Percentiles rank a stretch among this genome's conserved stretches.
phyloP scores from a whole-genome alignment of 441 rosid species.

The Metrosideros polymorpha region DNA sequence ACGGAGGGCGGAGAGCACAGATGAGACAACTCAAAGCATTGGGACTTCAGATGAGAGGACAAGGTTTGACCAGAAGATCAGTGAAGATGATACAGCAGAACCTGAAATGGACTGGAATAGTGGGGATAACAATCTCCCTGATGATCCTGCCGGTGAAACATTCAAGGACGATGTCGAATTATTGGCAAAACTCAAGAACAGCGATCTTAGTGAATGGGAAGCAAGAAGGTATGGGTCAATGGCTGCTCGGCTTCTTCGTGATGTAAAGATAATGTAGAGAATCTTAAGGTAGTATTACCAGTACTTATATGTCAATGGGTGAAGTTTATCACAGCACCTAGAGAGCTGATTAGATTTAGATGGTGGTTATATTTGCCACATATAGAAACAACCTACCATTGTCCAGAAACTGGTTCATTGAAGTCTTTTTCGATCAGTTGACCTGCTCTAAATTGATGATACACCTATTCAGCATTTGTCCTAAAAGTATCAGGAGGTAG shows the following conservation, averaged over 20 bases:
- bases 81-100: constrained; percentile 16
- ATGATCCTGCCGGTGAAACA: constrained; percentile 7
- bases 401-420: background rate
- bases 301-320: background rate
- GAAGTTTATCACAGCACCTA: background rate
- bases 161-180: constrained; percentile 20
- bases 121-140: constrained; percentile 2
- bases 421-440: background rate
- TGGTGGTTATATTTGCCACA: background rate
- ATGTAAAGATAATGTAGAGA: constrained; percentile 45
- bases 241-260: constrained; percentile 92
- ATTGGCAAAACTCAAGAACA: constrained; percentile 22
- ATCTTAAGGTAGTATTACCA: background rate
- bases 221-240: constrained; percentile 84
- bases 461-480: background rate
- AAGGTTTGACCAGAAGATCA: constrained; percentile 11
- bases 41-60: background rate
- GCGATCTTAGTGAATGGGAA: constrained; percentile 78
- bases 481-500: background rate
- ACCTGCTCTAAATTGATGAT: background rate
- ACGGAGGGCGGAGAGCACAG: background rate
- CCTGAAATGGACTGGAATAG: constrained; percentile 4
- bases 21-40: background rate
- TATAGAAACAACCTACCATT: background rate
- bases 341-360: background rate